phyloP scores from a whole-genome alignment of 139 green algal species.

The Gonium pectorale region DNA sequence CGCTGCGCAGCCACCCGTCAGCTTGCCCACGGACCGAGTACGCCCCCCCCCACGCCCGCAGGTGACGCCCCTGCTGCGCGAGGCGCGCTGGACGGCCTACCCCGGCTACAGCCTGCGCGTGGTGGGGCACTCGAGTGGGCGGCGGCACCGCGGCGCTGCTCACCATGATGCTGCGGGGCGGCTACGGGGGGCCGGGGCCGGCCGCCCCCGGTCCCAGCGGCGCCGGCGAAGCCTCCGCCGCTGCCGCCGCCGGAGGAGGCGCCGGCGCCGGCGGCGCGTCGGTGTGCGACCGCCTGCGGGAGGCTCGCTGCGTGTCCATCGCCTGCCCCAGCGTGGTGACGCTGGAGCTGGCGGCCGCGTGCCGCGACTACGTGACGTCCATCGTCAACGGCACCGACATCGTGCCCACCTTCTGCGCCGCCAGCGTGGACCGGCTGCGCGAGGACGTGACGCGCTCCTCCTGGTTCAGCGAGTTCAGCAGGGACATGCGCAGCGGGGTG shows the following conservation, averaged over 20 bases:
- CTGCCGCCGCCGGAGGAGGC: background rate
- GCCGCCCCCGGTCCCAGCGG: background rate
- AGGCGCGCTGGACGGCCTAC: conserved; percentile 66
- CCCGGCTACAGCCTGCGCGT: conserved; percentile 67
- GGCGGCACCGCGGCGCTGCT: conserved; percentile 88
- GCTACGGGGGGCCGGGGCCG: background rate
- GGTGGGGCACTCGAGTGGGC: conserved; percentile 83
- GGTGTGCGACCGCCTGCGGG: conserved; percentile 50
- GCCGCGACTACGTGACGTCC: conserved; percentile 82
- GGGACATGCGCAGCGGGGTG: conserved; percentile 51
- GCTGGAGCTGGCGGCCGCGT: conserved; percentile 80
- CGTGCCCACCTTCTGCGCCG: conserved; percentile 70
- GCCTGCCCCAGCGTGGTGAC: conserved; percentile 91
- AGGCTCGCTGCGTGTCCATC: conserved; percentile 78
- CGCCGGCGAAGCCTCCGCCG: background rate
- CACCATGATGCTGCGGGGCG: conserved; percentile 86
- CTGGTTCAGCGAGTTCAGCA: conserved; percentile 72
- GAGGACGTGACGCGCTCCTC: conserved; percentile 59
- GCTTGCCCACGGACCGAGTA: too few relatives aligned
- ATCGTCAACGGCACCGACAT: conserved; percentile 87
- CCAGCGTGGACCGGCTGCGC: conserved; percentile 60
- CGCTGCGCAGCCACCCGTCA: too few relatives aligned
- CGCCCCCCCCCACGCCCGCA: too few relatives aligned
- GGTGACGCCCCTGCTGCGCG: conserved; percentile 50
- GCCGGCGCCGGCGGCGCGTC: background rate